Evolutionary conservation across 306 rosid genomes (phyloP).

Genomic region (Corylus americana): DNA sequence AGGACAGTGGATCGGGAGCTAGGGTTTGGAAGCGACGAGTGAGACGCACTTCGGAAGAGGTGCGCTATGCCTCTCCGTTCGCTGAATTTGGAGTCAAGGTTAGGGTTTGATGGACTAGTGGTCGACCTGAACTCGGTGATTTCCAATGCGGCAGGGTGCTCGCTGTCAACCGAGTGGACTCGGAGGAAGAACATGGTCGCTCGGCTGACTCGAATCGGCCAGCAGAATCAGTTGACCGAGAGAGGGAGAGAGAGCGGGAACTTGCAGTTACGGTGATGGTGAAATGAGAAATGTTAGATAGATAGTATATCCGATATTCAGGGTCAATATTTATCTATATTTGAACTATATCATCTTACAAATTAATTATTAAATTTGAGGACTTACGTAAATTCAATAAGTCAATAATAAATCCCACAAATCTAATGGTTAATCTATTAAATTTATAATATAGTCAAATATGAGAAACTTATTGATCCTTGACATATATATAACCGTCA

Average conservation of each 20-base stretch:
- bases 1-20: conserved; percentile 57
- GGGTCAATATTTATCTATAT: no score
- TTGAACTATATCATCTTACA: no score
- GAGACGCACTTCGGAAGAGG: conserved; percentile 61
- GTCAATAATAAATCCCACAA: no score
- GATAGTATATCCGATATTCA: no score
- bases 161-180: conserved; percentile 82
- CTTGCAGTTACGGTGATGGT: background rate
- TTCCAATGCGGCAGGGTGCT: conserved; percentile 45
- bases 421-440: no score
- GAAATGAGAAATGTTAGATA: no score
- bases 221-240: conserved; percentile 12
- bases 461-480: no score
- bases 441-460: no score
- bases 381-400: no score
- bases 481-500: no score
- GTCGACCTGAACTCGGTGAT: conserved; percentile 37
- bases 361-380: no score
- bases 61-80: conserved; percentile 79
- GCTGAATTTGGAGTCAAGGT: conserved; percentile 42
- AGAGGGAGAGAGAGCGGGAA: conserved; percentile 9
- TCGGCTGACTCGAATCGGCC: conserved; percentile 4
- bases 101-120: conserved; percentile 26
- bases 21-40: conserved; percentile 57
- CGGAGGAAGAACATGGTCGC: conserved; percentile 70